Base-by-base conservation (phyloP, 257 asterid genomes). In the Solanum gracilifrons region DNA sequence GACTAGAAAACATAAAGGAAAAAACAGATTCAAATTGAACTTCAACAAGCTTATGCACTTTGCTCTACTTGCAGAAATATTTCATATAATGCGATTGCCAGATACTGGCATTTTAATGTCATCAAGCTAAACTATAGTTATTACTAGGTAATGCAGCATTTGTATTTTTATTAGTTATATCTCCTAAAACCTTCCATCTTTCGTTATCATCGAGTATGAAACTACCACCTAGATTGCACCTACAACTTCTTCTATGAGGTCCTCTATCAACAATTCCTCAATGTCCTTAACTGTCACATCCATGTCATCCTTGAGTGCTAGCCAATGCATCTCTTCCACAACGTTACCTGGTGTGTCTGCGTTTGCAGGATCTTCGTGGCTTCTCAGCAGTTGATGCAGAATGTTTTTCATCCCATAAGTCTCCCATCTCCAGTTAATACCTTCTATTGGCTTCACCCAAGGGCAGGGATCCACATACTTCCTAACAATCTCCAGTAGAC, bases 251-350 rank as follows among this genome's bases (percentile, higher is more conserved):
- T 43, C 82, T 89, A 96, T 87, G 88, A 97, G 87, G 35, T 94
- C 98, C 62, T 93, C 95, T 87, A 94, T 90, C 93, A 97, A 90
- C 93, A 91, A 10, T 82, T 87, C 87, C 94, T 93, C 97, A 35
- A 97, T 89, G 41, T 92, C 95, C 87, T 87, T 92, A 75, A 97
- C 98, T 86, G 95, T 83, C 13, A 48, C 74, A 60, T 97, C 93
- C 2, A 91, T 89, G 35, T 90, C 94, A 41, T 90, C 94, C 84
- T 85, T 90, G 33, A 62, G 43, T 41, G 89, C 95, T 31, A 84
- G 66, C 98, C 98, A 93, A 43, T 69, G 87, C 94, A 94, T 93
- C 90, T 92, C 98, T 48, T 94, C 98, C 35, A 94, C 86, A 39
- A 39, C 89, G 33, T 72, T 89, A 41, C 92, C 93, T 4, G 91